Evolutionary conservation across 2,329 filamentous ascomycete species (phyloP).

Genomic region (Paracorniculantispora psalliotae): DNA sequence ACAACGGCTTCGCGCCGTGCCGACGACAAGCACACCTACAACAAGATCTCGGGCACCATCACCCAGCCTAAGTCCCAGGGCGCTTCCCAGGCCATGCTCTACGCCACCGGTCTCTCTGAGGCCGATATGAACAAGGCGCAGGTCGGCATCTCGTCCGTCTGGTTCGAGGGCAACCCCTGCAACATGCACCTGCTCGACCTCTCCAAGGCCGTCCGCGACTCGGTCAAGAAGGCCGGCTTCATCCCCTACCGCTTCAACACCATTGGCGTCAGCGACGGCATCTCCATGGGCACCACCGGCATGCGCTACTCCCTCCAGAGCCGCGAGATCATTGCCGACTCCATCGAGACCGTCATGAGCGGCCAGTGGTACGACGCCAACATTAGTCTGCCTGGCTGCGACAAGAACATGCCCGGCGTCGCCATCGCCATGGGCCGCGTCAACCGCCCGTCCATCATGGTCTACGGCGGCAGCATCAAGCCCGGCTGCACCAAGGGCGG

Average conservation of each 20-base stretch:
- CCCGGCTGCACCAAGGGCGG: slow-evolving; percentile 79
- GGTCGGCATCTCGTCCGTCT: slow-evolving; percentile 95
- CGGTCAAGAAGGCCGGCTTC: slow-evolving; percentile 65
- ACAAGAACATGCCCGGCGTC: slow-evolving; percentile 99
- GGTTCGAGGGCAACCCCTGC: slow-evolving; percentile 97
- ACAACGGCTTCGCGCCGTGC: slow-evolving; percentile 43
- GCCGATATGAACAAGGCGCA: slow-evolving; percentile 93
- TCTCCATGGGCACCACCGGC: slow-evolving; percentile 96
- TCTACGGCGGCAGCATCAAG: slow-evolving; percentile 92
- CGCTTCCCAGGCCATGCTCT: slow-evolving; percentile 97
- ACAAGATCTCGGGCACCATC: slow-evolving; percentile 78
- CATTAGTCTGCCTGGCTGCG: slow-evolving; percentile 92
- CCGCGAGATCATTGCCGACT: slow-evolving; percentile 94
- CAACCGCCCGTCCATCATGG: slow-evolving; percentile 93
- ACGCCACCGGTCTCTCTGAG: slow-evolving; percentile 84
- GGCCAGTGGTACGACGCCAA: slow-evolving; percentile 99
- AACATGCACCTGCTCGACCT: slow-evolving; percentile 98
- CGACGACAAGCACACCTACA: slow-evolving; percentile 55
- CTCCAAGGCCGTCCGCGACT: slow-evolving; percentile 65
- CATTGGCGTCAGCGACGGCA: slow-evolving; percentile 93
- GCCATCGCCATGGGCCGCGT: slow-evolving; percentile 91
- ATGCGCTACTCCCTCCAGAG: slow-evolving; percentile 96
- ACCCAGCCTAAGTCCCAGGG: slow-evolving; percentile 98
- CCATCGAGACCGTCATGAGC: slow-evolving; percentile 97
- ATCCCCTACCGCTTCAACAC: slow-evolving; percentile 98